Conservation (phyloP, 176 grass and related monocot species). For the Coix lacrymajobi region DNA sequence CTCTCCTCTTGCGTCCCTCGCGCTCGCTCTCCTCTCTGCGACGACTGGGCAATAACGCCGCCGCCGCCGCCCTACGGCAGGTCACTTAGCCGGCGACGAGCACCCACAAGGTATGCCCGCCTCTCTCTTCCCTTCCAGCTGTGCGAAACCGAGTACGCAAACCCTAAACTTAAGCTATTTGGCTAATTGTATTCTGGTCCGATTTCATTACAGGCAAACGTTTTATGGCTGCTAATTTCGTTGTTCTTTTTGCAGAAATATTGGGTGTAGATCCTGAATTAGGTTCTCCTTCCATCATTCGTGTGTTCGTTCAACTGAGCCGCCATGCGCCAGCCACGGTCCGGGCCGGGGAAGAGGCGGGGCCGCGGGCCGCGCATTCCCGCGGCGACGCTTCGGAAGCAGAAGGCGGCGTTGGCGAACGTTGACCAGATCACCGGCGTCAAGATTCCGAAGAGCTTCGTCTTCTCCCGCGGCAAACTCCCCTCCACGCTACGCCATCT, state of each 20-base stretch:
- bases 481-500: constrained; percentile 71
- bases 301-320: neutral
- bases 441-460: constrained; percentile 93
- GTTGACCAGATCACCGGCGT: constrained; percentile 81
- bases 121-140: neutral
- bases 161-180: neutral
- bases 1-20: neutral
- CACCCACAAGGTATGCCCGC: neutral
- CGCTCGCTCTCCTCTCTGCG: neutral
- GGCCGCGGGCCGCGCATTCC: constrained; percentile 11
- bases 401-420: constrained; percentile 38
- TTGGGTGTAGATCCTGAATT: neutral
- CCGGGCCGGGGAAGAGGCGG: neutral
- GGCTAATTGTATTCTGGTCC: neutral
- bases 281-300: neutral
- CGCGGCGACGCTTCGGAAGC: constrained; percentile 39
- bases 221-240: neutral
- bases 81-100: neutral
- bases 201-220: neutral
- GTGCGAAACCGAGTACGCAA: neutral
- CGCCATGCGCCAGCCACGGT: constrained; percentile 14
- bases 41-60: neutral
- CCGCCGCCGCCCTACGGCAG: neutral
- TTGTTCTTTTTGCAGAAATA: neutral
- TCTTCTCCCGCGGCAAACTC: constrained; percentile 80